phyloP scores from a whole-genome alignment of 805 yeast species.

The Candida hungchunana region DNA sequence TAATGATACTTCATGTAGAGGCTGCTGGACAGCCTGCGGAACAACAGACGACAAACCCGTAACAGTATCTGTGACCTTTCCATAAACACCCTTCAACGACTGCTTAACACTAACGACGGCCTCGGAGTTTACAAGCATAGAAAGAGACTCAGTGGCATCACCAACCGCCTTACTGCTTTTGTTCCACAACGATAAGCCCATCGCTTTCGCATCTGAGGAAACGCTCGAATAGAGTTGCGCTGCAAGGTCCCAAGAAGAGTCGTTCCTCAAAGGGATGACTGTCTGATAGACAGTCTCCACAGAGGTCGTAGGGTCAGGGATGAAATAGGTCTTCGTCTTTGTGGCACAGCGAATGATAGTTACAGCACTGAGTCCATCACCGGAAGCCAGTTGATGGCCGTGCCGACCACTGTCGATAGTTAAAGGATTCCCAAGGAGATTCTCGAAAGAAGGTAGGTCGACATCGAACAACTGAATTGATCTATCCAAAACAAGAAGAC shows the following conservation, averaged over 20 bases:
- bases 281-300: conserved; percentile 13
- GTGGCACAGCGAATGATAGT: conserved; percentile 17
- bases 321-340: conserved; percentile 15
- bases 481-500: conserved; percentile 20
- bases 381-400: background rate
- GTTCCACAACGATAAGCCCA: conserved; percentile 4
- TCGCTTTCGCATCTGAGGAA: conserved; percentile 4
- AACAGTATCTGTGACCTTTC: too few species aligned
- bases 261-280: conserved; percentile 2
- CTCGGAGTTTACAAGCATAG: too few species aligned
- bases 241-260: conserved; percentile 10
- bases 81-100: too few species aligned
- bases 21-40: too few species aligned
- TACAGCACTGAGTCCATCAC: conserved; percentile 1
- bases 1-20: too few species aligned
- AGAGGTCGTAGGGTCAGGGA: conserved; percentile 10
- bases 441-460: conserved; percentile 11
- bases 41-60: too few species aligned
- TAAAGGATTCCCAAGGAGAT: conserved; percentile 1
- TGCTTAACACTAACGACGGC: too few species aligned
- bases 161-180: background rate
- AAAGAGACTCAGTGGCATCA: background rate
- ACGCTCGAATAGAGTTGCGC: conserved; percentile 9
- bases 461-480: conserved; percentile 16
- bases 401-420: background rate